Conservation (phyloP, 352 stramenopile genomes). For the Pythium myriotylum region DNA sequence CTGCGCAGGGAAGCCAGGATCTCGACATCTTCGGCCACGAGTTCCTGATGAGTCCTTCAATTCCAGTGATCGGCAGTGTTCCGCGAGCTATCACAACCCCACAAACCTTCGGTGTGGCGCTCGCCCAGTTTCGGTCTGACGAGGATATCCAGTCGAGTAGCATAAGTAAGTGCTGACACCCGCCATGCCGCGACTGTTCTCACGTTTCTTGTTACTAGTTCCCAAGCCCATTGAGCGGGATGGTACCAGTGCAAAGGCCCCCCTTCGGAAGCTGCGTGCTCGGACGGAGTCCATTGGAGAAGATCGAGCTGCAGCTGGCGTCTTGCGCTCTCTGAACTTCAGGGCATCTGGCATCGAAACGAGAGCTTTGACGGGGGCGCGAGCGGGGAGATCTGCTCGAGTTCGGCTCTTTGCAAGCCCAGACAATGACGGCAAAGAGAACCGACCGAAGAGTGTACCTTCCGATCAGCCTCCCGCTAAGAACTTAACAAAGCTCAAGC, state of each 20-base stretch:
- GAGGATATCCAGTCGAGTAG: background rate
- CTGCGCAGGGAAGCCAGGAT: slow-evolving; percentile 58
- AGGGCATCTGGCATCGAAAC: background rate
- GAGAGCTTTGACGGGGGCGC: too few species aligned
- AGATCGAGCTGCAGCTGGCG: background rate
- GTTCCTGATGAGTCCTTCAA: slow-evolving; percentile 59
- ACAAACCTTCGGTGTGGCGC: slow-evolving; percentile 8
- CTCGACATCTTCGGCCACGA: slow-evolving; percentile 63
- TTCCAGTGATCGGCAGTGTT: slow-evolving; percentile 21
- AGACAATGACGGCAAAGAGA: slow-evolving; percentile 20
- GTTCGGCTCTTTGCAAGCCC: slow-evolving; percentile 26
- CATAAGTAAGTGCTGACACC: too few species aligned
- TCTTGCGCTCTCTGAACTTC: background rate
- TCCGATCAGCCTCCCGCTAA: background rate
- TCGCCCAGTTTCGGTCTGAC: background rate
- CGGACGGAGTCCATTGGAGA: background rate
- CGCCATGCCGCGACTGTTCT: too few species aligned
- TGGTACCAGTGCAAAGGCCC: background rate
- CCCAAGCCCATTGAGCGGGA: too few species aligned
- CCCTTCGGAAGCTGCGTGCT: background rate
- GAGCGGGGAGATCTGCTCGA: slow-evolving; percentile 15
- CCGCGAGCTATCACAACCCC: background rate
- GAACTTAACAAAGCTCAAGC: too few species aligned
- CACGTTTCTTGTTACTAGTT: background rate
- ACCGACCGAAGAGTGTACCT: slow-evolving; percentile 1